Conservation (phyloP, 805 yeast genomes). For the Yamadazyma ubonensis region DNA sequence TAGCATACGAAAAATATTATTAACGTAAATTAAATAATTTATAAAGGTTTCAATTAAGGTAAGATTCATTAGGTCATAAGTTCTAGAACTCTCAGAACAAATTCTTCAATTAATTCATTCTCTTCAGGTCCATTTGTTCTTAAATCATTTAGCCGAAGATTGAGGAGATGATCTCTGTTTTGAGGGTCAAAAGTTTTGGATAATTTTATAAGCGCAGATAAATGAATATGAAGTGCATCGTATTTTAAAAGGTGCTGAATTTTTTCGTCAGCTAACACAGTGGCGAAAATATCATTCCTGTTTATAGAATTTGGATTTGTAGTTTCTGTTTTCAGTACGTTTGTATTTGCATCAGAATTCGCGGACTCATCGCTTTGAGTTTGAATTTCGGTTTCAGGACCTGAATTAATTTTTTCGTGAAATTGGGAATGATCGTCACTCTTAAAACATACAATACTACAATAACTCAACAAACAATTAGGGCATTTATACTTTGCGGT, state of each 20-base stretch:
- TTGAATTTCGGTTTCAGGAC: background rate
- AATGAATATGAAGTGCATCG: conserved; percentile 57
- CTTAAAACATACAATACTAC: conserved; percentile 65
- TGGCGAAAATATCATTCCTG: conserved; percentile 16
- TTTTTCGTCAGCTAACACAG: conserved; percentile 39
- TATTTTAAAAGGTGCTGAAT: conserved; percentile 48
- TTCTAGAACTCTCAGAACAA: conserved; percentile 44
- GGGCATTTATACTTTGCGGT: conserved; percentile 60
- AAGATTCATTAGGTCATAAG: too few relatives aligned
- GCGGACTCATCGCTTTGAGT: background rate
- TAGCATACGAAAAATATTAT: too few relatives aligned
- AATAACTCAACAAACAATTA: conserved; percentile 44
- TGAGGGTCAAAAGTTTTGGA: conserved; percentile 30
- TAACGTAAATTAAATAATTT: too few relatives aligned
- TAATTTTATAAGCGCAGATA: conserved; percentile 40
- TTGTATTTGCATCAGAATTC: background rate
- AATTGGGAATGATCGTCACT: conserved; percentile 34
- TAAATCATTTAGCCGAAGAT: conserved; percentile 57
- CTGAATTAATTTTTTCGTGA: conserved; percentile 11
- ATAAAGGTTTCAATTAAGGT: too few relatives aligned
- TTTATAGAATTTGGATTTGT: background rate
- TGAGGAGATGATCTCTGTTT: conserved; percentile 57
- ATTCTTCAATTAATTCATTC: conserved; percentile 70
- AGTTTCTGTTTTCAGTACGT: background rate
- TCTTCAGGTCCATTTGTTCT: conserved; percentile 65